Evolutionary conservation across 768 basidiomycete genomes (phyloP), one percentile per base, ranked within the genome.

Genomic region (Kwoniella sp.): DNA sequence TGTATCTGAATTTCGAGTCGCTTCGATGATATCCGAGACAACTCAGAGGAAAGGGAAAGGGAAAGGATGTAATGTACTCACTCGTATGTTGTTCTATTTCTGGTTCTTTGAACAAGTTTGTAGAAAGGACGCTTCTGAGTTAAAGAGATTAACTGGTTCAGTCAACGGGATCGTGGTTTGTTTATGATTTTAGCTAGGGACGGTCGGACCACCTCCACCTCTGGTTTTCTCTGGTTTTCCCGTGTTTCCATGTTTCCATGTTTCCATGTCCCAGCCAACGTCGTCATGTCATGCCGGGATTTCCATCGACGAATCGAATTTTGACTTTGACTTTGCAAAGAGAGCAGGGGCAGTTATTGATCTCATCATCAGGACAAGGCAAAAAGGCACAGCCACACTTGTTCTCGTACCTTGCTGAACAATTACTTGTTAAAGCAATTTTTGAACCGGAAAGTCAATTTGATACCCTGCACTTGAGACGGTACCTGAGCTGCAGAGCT

Each of bases 181-280:
- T n/a, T n/a, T n/a, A n/a, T n/a, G n/a, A n/a, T n/a, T n/a, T n/a
- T n/a, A n/a, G n/a, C n/a, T n/a, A n/a, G n/a, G n/a, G n/a, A n/a
- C n/a, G n/a, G n/a, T n/a, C n/a, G 51, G 51, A 52, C 51, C 25
- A 52, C 51, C 51, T 52, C 51, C 51, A 52, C 51, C 27, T 17
- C 51, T 9, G 17, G 17, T 19, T 47, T 47, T 6, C 7, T 6
- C 6, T 33, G 33, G n/a, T n/a, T n/a, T n/a, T n/a, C n/a, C n/a
- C n/a, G n/a, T n/a, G n/a, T n/a, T n/a, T n/a, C n/a, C n/a, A n/a
- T n/a, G n/a, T n/a, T n/a, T n/a, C n/a, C n/a, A n/a, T n/a, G n/a
- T n/a, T n/a, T n/a, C n/a, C n/a, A n/a, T n/a, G n/a, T n/a, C n/a
- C 33, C 7, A 33, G 33, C 33, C 40, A 44, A 44, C 40, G 40